Evolutionary conservation across 1,139 yeast genomes (phyloP).

Genomic region (Nakaseomyces delphensis): DNA sequence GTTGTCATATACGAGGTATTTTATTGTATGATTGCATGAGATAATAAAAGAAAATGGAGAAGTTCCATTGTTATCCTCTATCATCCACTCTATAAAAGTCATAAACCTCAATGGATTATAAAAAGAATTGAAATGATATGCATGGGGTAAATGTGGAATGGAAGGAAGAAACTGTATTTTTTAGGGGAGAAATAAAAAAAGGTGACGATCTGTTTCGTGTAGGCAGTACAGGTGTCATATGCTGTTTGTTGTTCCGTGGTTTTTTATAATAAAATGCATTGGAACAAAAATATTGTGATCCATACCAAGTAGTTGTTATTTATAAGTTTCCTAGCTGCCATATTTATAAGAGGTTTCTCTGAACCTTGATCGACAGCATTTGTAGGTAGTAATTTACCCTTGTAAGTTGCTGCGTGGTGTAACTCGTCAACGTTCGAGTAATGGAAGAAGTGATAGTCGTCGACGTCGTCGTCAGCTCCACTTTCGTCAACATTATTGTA

Average conservation of each 20-base stretch:
- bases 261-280: not conserved
- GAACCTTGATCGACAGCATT: constrained; percentile 1
- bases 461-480: constrained; percentile 1
- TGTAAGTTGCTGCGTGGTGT: constrained; percentile 5
- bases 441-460: constrained; percentile 5
- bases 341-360: not conserved
- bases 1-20: no score
- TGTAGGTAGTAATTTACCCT: constrained; percentile 2
- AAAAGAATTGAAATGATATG: not conserved
- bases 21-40: no score
- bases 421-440: constrained; percentile 5
- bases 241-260: not conserved
- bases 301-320: not conserved
- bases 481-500: not conserved
- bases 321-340: not conserved
- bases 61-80: no score
- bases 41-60: not conserved
- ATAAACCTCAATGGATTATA: no score
- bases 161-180: no score
- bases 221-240: not conserved
- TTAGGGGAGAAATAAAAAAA: no score
- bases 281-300: not conserved
- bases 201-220: no score
- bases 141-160: no score
- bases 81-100: no score